Evolutionary conservation across 1,284 basidiomycete genomes (phyloP), one percentile per base, ranked within the genome.

Genomic region (Marasmius tenuissimus): DNA sequence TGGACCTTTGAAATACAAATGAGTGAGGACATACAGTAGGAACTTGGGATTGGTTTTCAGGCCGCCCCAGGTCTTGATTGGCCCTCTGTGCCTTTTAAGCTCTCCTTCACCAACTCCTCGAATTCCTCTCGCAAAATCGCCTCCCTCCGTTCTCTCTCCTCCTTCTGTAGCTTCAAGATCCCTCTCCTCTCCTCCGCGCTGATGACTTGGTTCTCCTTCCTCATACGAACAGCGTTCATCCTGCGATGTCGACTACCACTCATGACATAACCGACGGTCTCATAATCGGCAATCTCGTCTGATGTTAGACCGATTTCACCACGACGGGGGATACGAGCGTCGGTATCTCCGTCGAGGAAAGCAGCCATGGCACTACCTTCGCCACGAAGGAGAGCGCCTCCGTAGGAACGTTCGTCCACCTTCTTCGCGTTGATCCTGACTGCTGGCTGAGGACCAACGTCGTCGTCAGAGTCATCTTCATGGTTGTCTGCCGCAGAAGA

Each of bases 201-300:
- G 73, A 98, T 97, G 63, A 99, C 96, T 78, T 99, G 97, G 78
- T 98, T 97, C 81, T 99, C 97, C 83, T 98, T 97, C 70, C 97
- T 82, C 86, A 98, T 92, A 64, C 97, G 91, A 42, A 99, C 97
- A 0, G 96, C 97, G 69, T 97, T 98, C 96, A 98, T 98, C 71
- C 93, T 84, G 65, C 89, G 83, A 74, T 99, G 96, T 61, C 97
- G 81, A 71, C 89, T 93, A 49, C 97, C 97, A 70, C 92, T 95
- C 97, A 99, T 99, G 60, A 99, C 97, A 75, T 97, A 99, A n/a
- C 97, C 97, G 16, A 91, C 91, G 42, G 80, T 71, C 78, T 99
- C 97, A 76, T 85, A 98, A 69, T 83, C 75, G 20, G 91, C 93
- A 69, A 99, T 99, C 73, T 94, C 86, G 27, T 89, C 87, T 8